A percentile compares a stretch with the other conserved stretches of the same genome.
phyloP scores from a whole-genome alignment of 1,284 basidiomycete genomes.

The Cryptococcus sp. region DNA sequence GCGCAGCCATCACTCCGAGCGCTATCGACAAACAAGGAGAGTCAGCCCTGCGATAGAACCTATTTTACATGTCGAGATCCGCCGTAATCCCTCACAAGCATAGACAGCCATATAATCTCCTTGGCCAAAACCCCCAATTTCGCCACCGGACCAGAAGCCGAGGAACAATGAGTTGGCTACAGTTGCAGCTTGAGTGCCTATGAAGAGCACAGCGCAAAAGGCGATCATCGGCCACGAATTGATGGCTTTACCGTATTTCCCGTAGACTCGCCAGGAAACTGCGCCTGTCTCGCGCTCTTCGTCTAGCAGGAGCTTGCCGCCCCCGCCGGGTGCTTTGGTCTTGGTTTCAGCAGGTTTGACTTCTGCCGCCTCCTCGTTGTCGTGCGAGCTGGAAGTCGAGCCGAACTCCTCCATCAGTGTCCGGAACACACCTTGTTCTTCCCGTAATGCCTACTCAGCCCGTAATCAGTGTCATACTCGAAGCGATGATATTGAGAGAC shows the following conservation, averaged over 20 bases:
- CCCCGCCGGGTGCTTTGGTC: conserved; percentile 23
- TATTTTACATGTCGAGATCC: not conserved
- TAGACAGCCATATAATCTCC: conserved; percentile 32
- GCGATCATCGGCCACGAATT: conserved; percentile 7
- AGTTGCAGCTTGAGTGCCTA: conserved; percentile 22
- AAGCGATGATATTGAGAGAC: no score
- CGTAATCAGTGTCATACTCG: not conserved
- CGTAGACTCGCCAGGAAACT: conserved; percentile 25
- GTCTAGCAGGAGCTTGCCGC: conserved; percentile 63
- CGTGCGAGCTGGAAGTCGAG: conserved; percentile 8
- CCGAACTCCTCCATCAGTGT: conserved; percentile 19
- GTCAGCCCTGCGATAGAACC: not conserved
- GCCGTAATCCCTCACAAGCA: conserved; percentile 8
- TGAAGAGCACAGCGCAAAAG: conserved; percentile 6
- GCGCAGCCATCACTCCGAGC: conserved; percentile 8
- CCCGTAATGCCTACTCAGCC: conserved; percentile 14
- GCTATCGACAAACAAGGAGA: not conserved
- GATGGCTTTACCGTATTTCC: conserved; percentile 11
- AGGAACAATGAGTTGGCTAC: conserved; percentile 31
- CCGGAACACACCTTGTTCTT: conserved; percentile 12
- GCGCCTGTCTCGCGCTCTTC: conserved; percentile 57
- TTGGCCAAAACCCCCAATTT: conserved; percentile 21
- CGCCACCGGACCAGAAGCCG: conserved; percentile 28
- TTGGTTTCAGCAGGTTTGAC: not conserved
- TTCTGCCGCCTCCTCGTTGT: not conserved